These are phyloP conservation scores for Paxillus ammoniavirescens DNA, from an alignment of 768 basidiomycete species.

Conservation along the genomic window DNA sequence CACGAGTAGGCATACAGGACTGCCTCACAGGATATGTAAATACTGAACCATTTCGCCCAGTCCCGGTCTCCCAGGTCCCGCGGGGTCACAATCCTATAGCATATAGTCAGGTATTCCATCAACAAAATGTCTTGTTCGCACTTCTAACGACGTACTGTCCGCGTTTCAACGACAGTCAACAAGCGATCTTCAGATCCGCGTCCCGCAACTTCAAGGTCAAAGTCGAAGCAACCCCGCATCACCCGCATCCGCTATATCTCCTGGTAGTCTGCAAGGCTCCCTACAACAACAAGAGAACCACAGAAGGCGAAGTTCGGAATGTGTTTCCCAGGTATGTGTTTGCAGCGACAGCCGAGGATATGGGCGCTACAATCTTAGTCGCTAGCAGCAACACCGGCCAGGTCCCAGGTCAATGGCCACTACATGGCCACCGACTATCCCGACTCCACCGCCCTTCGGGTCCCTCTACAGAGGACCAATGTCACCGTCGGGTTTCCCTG, in stretches of 20 bases:
- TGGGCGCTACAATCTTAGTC: not conserved
- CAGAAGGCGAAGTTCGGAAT: slow-evolving; percentile 18
- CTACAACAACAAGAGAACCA: slow-evolving; percentile 5
- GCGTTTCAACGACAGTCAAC: not conserved
- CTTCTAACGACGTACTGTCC: not conserved
- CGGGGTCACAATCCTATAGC: slow-evolving; percentile 2
- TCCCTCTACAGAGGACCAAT: slow-evolving; percentile 5
- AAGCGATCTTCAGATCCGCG: not conserved
- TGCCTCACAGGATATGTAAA: not conserved
- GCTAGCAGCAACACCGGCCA: slow-evolving; percentile 12
- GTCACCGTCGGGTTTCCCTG: slow-evolving; percentile 8
- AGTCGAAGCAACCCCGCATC: slow-evolving; percentile 3
- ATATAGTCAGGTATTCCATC: slow-evolving; percentile 11
- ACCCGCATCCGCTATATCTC: slow-evolving; percentile 1
- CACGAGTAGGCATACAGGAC: slow-evolving; percentile 2
- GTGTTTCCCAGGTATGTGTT: slow-evolving; percentile 18
- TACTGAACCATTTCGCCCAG: not conserved
- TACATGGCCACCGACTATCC: slow-evolving; percentile 16
- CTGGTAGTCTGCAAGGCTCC: slow-evolving; percentile 2
- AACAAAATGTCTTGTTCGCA: not conserved
- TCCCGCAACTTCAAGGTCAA: slow-evolving; percentile 3
- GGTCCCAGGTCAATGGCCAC: slow-evolving; percentile 9
- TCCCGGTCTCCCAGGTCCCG: not conserved
- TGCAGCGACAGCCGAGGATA: not conserved
- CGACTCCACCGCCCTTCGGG: slow-evolving; percentile 20